Evolutionary conservation across 768 basidiomycete species (phyloP).

Genomic region (Termitomyces sp.): DNA sequence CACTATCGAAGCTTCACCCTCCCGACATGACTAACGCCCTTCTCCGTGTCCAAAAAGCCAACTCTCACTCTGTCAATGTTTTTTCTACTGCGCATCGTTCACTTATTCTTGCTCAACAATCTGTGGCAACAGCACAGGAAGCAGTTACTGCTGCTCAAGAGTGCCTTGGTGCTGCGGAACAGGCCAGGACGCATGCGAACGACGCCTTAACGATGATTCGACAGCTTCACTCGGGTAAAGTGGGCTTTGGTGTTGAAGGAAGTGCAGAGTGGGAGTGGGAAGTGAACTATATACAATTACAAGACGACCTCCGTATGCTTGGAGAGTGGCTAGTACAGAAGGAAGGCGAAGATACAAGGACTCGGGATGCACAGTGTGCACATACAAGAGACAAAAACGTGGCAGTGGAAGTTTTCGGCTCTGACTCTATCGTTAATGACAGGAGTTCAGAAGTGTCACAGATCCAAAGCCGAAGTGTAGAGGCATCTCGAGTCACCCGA

Average conservation of each 20-base stretch:
- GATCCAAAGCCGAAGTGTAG: not conserved
- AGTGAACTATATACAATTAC: constrained; percentile 4
- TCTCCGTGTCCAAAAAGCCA: constrained; percentile 18
- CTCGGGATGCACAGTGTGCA: constrained; percentile 12
- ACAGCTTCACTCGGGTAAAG: constrained; percentile 6
- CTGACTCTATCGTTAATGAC: not conserved
- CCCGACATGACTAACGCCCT: constrained; percentile 15
- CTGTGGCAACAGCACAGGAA: constrained; percentile 21
- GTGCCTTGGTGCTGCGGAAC: constrained; percentile 18
- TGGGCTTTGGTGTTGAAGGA: not conserved
- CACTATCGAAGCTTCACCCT: constrained; percentile 17
- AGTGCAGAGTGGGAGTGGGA: constrained; percentile 12
- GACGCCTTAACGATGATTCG: constrained; percentile 21
- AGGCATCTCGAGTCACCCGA: not conserved
- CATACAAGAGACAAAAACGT: not conserved
- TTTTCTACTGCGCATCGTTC: constrained; percentile 22
- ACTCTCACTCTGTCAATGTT: constrained; percentile 19
- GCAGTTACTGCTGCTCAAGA: constrained; percentile 23
- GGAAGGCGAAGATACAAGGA: constrained; percentile 14
- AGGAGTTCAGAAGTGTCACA: not conserved
- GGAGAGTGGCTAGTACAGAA: constrained; percentile 15
- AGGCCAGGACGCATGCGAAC: constrained; percentile 17
- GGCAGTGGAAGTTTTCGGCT: not conserved
- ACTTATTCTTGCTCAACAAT: constrained; percentile 24
- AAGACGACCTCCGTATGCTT: constrained; percentile 14